Percentiles rank a stretch among this genome's conserved stretches.
Evolutionary conservation across 2,329 filamentous ascomycete species (phyloP).

Genomic region (Arthroderma uncinatum): DNA sequence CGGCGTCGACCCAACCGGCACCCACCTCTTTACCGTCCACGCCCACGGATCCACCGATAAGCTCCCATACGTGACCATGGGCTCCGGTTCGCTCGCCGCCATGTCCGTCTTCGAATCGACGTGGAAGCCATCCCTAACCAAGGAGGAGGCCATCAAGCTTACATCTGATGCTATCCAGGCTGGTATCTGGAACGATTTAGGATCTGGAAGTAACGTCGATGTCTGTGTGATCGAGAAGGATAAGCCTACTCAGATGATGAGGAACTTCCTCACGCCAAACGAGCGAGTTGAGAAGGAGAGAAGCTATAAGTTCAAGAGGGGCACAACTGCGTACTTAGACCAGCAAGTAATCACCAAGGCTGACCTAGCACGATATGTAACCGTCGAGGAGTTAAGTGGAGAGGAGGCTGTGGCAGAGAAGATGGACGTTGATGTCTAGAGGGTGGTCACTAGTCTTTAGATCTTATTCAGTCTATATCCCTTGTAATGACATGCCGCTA

Average conservation of each 20-base stretch:
- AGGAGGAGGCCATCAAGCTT: constrained; percentile 71
- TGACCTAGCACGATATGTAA: constrained; percentile 88
- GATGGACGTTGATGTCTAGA: constrained; percentile 51
- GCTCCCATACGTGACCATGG: constrained; percentile 98
- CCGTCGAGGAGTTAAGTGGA: constrained; percentile 70
- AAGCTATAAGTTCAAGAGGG: constrained; percentile 80
- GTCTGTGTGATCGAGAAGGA: constrained; percentile 90
- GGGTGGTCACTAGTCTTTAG: not conserved
- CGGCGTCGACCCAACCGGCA: constrained; percentile 88
- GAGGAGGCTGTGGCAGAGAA: constrained; percentile 54
- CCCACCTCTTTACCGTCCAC: constrained; percentile 94
- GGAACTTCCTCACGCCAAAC: constrained; percentile 90
- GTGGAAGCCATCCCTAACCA: constrained; percentile 70
- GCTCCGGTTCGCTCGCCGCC: constrained; percentile 84
- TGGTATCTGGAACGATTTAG: constrained; percentile 97
- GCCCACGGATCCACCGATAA: constrained; percentile 98
- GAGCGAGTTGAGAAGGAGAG: constrained; percentile 80
- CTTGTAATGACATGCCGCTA: not conserved
- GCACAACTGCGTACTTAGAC: constrained; percentile 91
- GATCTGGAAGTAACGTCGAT: constrained; percentile 94
- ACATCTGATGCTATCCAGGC: constrained; percentile 81
- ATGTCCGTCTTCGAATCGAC: constrained; percentile 97
- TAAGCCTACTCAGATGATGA: constrained; percentile 75
- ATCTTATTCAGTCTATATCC: not conserved
- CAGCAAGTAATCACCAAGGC: constrained; percentile 93